Percentiles rank a stretch among this genome's conserved stretches.
Conservation (phyloP, 495 filamentous ascomycete genomes). For the Aspergillus kassunensis region DNA sequence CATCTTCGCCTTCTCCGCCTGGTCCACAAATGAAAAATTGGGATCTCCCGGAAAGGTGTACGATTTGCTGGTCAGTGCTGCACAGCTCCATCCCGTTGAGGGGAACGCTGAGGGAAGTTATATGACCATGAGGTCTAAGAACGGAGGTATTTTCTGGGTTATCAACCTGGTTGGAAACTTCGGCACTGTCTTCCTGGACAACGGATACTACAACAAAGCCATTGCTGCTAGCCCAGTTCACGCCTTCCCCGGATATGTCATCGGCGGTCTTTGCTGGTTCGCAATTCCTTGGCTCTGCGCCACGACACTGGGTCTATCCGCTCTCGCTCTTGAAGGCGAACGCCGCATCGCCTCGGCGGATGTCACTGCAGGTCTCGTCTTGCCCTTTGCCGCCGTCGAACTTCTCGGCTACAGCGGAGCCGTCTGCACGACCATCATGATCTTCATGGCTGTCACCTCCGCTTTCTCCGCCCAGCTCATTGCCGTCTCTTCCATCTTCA, state of each 20-base stretch:
- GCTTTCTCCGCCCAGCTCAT: constrained; percentile 88
- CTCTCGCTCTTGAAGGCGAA: constrained; percentile 73
- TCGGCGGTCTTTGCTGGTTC: constrained; percentile 91
- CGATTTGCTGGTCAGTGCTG: constrained; percentile 70
- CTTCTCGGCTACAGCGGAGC: constrained; percentile 86
- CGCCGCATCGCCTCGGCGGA: constrained; percentile 68
- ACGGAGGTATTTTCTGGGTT: constrained; percentile 93
- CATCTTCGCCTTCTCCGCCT: constrained; percentile 84
- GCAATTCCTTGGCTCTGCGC: constrained; percentile 93
- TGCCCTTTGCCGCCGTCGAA: constrained; percentile 87
- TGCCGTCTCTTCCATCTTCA: constrained; percentile 88
- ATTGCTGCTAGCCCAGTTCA: constrained; percentile 88
- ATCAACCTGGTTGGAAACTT: constrained; percentile 83
- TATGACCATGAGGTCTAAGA: constrained; percentile 80
- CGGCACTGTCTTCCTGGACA: constrained; percentile 75
- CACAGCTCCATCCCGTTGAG: constrained; percentile 67
- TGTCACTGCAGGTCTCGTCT: constrained; percentile 80
- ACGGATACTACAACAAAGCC: constrained; percentile 90
- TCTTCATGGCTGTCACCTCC: constrained; percentile 96
- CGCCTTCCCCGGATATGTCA: constrained; percentile 87
- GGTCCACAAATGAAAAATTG: constrained; percentile 68
- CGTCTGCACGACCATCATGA: constrained; percentile 73
- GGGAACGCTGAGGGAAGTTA: constrained; percentile 87
- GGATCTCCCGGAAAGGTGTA: constrained; percentile 81
- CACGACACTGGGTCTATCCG: constrained; percentile 91